A percentile compares a stretch with the other conserved stretches of the same genome.
These are phyloP conservation scores for Dendrobium huoshanense DNA, from an alignment of 106 monocot species.

Conservation along the genomic window DNA sequence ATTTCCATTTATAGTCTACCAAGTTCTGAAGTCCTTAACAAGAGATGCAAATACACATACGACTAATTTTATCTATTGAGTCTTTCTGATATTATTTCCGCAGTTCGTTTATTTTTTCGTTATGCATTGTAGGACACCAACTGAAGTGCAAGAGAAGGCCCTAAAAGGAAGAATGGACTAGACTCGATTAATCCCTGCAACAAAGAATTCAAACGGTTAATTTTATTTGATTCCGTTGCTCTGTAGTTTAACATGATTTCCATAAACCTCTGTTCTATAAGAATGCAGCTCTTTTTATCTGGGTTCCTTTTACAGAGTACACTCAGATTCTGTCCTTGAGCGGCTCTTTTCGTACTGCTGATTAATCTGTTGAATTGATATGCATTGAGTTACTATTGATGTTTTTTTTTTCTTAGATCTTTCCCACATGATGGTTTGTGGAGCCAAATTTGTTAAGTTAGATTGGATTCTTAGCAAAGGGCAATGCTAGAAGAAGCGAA, in stretches of 20 bases:
- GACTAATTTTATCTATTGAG: no score
- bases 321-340: background rate
- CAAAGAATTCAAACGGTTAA: background rate
- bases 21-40: no score
- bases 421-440: no score
- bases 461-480: no score
- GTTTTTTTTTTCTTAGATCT: no score
- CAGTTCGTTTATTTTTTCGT: background rate
- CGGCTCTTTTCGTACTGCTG: background rate
- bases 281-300: background rate
- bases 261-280: background rate
- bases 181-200: background rate
- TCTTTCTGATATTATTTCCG: background rate
- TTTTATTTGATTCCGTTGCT: background rate
- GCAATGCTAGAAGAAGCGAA: no score
- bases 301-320: background rate
- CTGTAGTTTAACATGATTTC: background rate
- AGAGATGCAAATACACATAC: no score
- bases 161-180: slow-evolving; percentile 82
- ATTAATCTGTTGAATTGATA: background rate
- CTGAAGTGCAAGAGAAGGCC: slow-evolving; percentile 67
- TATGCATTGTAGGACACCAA: slow-evolving; percentile 50
- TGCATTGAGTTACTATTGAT: background rate
- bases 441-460: no score
- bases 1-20: no score